These are phyloP conservation scores for Paecilomyces dactylethromorphus DNA, from an alignment of 2,329 filamentous ascomycete genomes.

Conservation along the genomic window DNA sequence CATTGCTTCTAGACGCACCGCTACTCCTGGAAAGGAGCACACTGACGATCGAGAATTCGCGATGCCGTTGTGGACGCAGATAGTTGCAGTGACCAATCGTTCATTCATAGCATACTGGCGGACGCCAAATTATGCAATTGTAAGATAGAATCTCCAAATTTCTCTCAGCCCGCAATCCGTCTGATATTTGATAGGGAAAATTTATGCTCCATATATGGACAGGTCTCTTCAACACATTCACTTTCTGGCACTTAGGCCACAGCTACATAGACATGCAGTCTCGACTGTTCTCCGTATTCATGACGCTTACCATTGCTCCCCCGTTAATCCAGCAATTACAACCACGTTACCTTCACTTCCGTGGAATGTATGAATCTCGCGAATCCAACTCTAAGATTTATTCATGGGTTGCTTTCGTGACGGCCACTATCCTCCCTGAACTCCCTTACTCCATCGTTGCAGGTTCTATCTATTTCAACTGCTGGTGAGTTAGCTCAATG, in stretches of 20 bases:
- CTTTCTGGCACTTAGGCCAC: slow-evolving; percentile 58
- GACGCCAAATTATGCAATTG: slow-evolving; percentile 52
- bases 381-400: slow-evolving; percentile 77
- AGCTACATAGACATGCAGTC: slow-evolving; percentile 60
- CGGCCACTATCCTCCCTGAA: slow-evolving; percentile 60
- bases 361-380: slow-evolving; percentile 62
- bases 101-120: slow-evolving; percentile 61
- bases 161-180: background rate
- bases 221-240: slow-evolving; percentile 64
- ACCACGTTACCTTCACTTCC: slow-evolving; percentile 60
- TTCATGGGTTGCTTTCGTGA: slow-evolving; percentile 65
- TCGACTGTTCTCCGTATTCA: slow-evolving; percentile 68
- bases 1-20: slow-evolving; percentile 38
- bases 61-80: slow-evolving; percentile 52
- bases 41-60: slow-evolving; percentile 57
- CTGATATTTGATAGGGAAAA: slow-evolving; percentile 44
- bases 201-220: slow-evolving; percentile 57
- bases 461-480: slow-evolving; percentile 58
- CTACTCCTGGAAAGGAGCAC: slow-evolving; percentile 31
- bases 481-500: slow-evolving; percentile 45
- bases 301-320: slow-evolving; percentile 68
- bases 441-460: slow-evolving; percentile 63
- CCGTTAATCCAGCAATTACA: slow-evolving; percentile 72
- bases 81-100: slow-evolving; percentile 48
- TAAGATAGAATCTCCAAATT: slow-evolving; percentile 11